Base-by-base conservation (phyloP, 179 eudicot genomes). In the Patellifolia procumbens region DNA sequence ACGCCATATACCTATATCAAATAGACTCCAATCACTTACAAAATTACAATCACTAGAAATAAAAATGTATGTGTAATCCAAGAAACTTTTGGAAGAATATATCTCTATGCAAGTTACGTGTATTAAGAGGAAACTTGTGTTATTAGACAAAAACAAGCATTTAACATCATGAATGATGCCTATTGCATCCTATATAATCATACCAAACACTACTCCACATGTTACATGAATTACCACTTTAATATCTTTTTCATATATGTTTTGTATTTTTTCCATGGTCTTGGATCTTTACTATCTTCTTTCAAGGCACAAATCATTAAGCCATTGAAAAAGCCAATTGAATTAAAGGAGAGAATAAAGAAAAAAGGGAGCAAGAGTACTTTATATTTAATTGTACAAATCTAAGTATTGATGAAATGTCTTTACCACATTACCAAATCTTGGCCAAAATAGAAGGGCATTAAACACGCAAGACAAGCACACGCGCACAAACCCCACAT, bases 271-370 rank as follows among this genome's bases (percentile, higher is more conserved):
- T 29, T 16, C 37, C 22, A 28, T 48, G 13, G 15, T 20, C 29
- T 46, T 46, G 20, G 48, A 73, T 66, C 42, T 79, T 74, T 62
- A 12, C 49, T 53, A 24, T 2, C 71, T 62, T 74, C 52, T 62
- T 74, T 80, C 82, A 62, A 75, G 28, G 42, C 24, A 80, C 34
- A 10, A 75, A 69, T 75, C 34, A 75, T 52, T 79, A 63, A 19
- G 53, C 72, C 46, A 45, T 68, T 39, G 19, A 61, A 56, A 9
- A 43, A 29, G 20, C 46, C 17, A 52, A 48, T 43, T 0, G 22
- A 55, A 52, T 26, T n/a, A 60, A 28, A 60, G 42, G 37, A 60
- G 4, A 28, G 26, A 58, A 3, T 24, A n/a, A 2, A 17, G 37
- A 13, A 46, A 76, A 13, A 22, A 49, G 35, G 31, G 46, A 31